Base-by-base conservation (phyloP, 805 yeast genomes). In the Zygoascus biomembranicola region DNA sequence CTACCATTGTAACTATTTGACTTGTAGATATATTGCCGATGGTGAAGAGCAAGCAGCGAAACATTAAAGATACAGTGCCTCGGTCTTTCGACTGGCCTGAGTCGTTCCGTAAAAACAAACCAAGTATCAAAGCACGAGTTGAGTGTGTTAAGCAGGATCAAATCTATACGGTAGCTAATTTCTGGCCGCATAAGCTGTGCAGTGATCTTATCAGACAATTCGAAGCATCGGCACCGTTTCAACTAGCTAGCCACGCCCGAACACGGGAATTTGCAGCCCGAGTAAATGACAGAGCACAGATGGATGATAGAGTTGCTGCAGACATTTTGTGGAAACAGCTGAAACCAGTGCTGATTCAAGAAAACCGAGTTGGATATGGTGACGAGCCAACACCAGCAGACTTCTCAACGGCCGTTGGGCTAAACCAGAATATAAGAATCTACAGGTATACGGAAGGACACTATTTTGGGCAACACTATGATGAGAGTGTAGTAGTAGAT, bases 391-490 rank as follows among this genome's bases (percentile, higher is more conserved):
- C 19, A 9, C 45, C 39, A 32, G 35, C 28, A 6, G 44, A 19
- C 5, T 56, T 58, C 41, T 37, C 31, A 5, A 47, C 32, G 8
- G 57, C 57, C 16, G 41, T 63, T 28, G 81, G 82, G 0, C 69
- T 81, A 46, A 80, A 81, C 55, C 79, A 83, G 1, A 80, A 80
- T 52, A 61, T 82, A 13, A 62, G 87, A 41, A 64, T 81, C 5
- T 82, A 82, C 62, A 59, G 85, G 47, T 82, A 82, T 61, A 59
- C 62, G 2, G 69, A 72, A 56, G 85, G 85, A 0, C 85, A 82
- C 55, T 79, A 74, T 61, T 82, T 82, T 59, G 82, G 78, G 2
- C 71, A 75, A 56, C 87, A 82, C 60, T 80, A 80, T 59, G 87
- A 82, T 59, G 86, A 81, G 49, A 70, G 79, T 8, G 83, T 79